A percentile compares a stretch with the other conserved stretches of the same genome.
Conservation (phyloP, 768 basidiomycete genomes). For the Kwoniella sp. region DNA sequence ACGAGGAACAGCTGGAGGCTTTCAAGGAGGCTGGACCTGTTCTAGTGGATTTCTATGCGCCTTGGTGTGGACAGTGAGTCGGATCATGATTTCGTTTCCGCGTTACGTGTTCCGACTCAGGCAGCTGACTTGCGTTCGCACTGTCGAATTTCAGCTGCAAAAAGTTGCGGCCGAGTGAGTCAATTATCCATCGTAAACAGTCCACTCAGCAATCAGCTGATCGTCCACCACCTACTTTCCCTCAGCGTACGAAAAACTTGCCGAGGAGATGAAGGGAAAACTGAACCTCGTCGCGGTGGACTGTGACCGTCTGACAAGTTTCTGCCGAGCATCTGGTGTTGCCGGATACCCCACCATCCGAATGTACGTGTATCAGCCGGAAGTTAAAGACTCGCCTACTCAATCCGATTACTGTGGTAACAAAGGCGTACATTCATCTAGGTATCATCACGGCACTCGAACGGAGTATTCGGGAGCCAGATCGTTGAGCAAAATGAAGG, state of each 20-base stretch:
- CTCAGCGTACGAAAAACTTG: constrained; percentile 73
- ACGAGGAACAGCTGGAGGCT: constrained; percentile 44
- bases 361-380: constrained; percentile 61
- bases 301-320: constrained; percentile 71
- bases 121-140: constrained; percentile 17
- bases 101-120: background rate
- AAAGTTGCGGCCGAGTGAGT: constrained; percentile 72
- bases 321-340: constrained; percentile 71
- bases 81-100: background rate
- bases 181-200: background rate
- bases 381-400: too few relatives aligned
- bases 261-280: constrained; percentile 67
- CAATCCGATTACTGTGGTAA: too few relatives aligned
- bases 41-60: constrained; percentile 84
- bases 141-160: constrained; percentile 64
- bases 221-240: background rate
- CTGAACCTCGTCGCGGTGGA: constrained; percentile 83
- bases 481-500: constrained; percentile 68
- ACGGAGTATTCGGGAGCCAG: constrained; percentile 77
- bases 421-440: constrained; percentile 30
- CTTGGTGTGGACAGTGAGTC: constrained; percentile 83
- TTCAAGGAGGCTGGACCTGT: constrained; percentile 60
- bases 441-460: constrained; percentile 61
- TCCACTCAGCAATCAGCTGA: background rate
- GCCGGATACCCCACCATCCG: constrained; percentile 80